Percentiles rank a stretch among this genome's conserved stretches.
Evolutionary conservation across 1,284 basidiomycete species (phyloP).

Genomic region (Peniophora sp.): DNA sequence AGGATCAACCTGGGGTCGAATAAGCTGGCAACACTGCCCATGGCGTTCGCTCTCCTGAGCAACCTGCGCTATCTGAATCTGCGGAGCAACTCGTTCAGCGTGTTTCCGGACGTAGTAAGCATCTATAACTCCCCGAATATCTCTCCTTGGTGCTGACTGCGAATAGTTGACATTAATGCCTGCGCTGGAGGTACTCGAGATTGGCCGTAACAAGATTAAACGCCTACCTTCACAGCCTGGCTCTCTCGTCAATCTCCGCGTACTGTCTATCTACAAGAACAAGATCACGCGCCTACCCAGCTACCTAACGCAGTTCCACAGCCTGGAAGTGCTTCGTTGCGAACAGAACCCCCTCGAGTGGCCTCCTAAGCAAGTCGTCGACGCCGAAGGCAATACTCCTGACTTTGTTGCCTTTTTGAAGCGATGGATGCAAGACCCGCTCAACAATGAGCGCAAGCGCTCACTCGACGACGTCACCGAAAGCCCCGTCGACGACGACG

Average conservation of each 20-base stretch:
- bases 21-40: slow-evolving; percentile 72
- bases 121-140: slow-evolving; percentile 3
- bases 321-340: slow-evolving; percentile 77
- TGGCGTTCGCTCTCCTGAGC: slow-evolving; percentile 69
- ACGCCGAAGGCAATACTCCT: slow-evolving; percentile 28
- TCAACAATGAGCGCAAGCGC: background rate
- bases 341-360: slow-evolving; percentile 92
- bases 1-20: slow-evolving; percentile 90
- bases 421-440: too few species aligned
- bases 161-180: slow-evolving; percentile 76
- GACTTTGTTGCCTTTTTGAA: too few species aligned
- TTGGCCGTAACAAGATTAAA: slow-evolving; percentile 89
- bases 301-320: slow-evolving; percentile 70
- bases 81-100: slow-evolving; percentile 78
- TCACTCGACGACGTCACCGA: background rate
- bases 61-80: slow-evolving; percentile 90
- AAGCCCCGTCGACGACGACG: slow-evolving; percentile 1
- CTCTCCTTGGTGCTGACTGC: slow-evolving; percentile 2
- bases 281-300: slow-evolving; percentile 72
- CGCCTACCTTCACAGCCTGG: slow-evolving; percentile 77
- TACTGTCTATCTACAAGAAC: slow-evolving; percentile 85
- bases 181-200: slow-evolving; percentile 88
- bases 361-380: slow-evolving; percentile 63
- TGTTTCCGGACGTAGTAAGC: slow-evolving; percentile 84
- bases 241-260: slow-evolving; percentile 71